These are phyloP conservation scores for Leishmania lainsoni DNA, from an alignment of 208 protist genomes.

Conservation along the genomic window DNA sequence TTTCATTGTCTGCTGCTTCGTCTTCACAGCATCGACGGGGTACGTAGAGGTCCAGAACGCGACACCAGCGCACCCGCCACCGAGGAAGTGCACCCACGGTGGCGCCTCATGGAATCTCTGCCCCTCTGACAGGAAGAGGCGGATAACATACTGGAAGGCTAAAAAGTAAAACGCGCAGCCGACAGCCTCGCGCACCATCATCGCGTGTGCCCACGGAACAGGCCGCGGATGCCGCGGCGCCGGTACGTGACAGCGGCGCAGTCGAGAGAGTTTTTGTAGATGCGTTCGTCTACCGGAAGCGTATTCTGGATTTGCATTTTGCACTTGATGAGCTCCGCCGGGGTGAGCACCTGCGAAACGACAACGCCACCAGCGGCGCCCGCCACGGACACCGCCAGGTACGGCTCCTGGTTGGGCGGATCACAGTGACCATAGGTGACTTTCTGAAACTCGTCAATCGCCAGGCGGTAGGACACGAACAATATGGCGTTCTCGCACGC, in stretches of 20 bases:
- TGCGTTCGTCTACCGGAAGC: constrained; percentile 59
- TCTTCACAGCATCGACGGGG: constrained; percentile 90
- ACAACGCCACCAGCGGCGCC: constrained; percentile 74
- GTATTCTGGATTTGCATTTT: constrained; percentile 94
- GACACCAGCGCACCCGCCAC: constrained; percentile 86
- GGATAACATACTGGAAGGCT: constrained; percentile 80
- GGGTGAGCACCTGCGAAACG: constrained; percentile 85
- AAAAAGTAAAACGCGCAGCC: constrained; percentile 89
- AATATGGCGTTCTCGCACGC: constrained; percentile 85
- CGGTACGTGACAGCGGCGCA: constrained; percentile 73
- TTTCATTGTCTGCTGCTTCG: constrained; percentile 90
- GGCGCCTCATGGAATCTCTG: constrained; percentile 78
- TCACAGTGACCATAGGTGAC: constrained; percentile 46
- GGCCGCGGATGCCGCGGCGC: constrained; percentile 63
- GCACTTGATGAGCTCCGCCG: constrained; percentile 92
- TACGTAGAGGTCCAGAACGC: constrained; percentile 92
- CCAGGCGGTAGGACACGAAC: constrained; percentile 75
- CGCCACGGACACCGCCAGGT: constrained; percentile 55
- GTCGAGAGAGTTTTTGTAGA: constrained; percentile 84
- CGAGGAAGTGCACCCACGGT: constrained; percentile 76
- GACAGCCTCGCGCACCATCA: constrained; percentile 85
- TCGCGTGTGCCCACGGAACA: constrained; percentile 90
- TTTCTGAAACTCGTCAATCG: constrained; percentile 58
- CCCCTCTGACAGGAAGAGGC: constrained; percentile 60
- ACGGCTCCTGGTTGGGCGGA: constrained; percentile 71